Evolutionary conservation across 768 basidiomycete species (phyloP).

Genomic region (Dendrothele bispora): DNA sequence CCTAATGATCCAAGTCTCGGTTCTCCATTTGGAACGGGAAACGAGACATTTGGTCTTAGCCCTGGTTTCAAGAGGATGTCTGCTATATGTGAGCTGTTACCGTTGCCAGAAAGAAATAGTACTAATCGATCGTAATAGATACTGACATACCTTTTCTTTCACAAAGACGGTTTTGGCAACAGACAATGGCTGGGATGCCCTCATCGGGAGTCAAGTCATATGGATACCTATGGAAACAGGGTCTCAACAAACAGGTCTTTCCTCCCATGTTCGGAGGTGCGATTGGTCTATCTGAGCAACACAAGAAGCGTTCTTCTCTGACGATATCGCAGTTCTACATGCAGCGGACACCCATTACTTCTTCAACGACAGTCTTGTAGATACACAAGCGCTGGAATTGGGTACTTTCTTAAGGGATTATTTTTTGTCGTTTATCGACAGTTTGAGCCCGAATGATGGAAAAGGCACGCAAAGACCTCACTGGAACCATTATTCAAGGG

Average conservation of each 20-base stretch:
- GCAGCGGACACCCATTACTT: background rate
- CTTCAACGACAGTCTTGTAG: background rate
- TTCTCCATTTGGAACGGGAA: slow-evolving; percentile 29
- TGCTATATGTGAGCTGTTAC: slow-evolving; percentile 9
- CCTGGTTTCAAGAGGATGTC: slow-evolving; percentile 19
- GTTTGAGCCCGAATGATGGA: slow-evolving; percentile 19
- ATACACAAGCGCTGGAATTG: too few relatives aligned
- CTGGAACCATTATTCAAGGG: too few relatives aligned
- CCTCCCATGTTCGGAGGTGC: background rate
- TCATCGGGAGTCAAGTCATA: slow-evolving; percentile 1
- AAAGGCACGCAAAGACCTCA: too few relatives aligned
- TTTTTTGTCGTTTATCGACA: slow-evolving; percentile 18
- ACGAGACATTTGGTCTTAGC: slow-evolving; percentile 26
- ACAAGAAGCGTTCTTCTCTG: background rate
- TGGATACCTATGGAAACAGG: slow-evolving; percentile 1
- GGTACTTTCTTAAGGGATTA: slow-evolving; percentile 15
- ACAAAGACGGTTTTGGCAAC: slow-evolving; percentile 5
- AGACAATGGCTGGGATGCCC: slow-evolving; percentile 2
- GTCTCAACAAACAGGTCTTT: too few relatives aligned
- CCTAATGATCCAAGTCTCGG: slow-evolving; percentile 27
- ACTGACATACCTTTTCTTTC: slow-evolving; percentile 30
- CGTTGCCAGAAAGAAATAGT: background rate
- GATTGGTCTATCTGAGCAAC: background rate
- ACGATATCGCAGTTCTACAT: background rate
- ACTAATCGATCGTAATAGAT: background rate